Evolutionary conservation across 1,284 basidiomycete genomes (phyloP).

Genomic region (Cryptococcus amylolentus): DNA sequence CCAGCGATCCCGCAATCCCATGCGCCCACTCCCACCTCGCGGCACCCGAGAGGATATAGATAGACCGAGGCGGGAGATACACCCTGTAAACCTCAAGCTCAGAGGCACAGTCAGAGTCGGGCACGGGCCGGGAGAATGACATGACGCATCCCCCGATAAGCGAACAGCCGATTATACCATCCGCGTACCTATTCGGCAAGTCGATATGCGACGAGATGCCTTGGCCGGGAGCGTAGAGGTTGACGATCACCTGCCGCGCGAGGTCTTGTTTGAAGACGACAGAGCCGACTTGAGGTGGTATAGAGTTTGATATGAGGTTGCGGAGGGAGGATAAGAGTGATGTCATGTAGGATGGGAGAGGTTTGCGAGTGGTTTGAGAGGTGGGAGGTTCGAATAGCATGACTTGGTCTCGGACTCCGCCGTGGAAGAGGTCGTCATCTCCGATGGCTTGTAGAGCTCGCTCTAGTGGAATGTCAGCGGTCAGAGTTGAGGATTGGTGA

Average conservation of each 20-base stretch:
- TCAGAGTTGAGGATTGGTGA: neutral
- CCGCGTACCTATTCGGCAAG: slow-evolving; percentile 50
- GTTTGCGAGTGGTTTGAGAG: neutral
- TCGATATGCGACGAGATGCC: slow-evolving; percentile 53
- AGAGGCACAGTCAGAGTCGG: too few species aligned
- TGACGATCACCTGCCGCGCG: slow-evolving; percentile 50
- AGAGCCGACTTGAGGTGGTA: neutral
- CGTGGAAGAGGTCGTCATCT: slow-evolving; percentile 37
- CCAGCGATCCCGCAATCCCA: slow-evolving; percentile 42
- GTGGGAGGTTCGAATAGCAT: slow-evolving; percentile 43
- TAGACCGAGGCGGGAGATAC: slow-evolving; percentile 48
- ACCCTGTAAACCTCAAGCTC: slow-evolving; percentile 25
- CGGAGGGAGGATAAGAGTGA: slow-evolving; percentile 14
- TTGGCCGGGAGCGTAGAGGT: slow-evolving; percentile 50
- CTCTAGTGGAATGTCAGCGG: slow-evolving; percentile 11
- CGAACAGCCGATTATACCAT: slow-evolving; percentile 47
- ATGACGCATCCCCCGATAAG: slow-evolving; percentile 42
- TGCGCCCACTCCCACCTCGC: slow-evolving; percentile 53
- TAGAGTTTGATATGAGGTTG: too few species aligned
- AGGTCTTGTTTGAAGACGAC: slow-evolving; percentile 29
- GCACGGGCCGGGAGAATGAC: slow-evolving; percentile 6
- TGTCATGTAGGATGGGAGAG: slow-evolving; percentile 25
- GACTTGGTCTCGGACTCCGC: slow-evolving; percentile 44
- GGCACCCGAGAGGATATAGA: slow-evolving; percentile 47
- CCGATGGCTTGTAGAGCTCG: slow-evolving; percentile 23